Evolutionary conservation across 768 basidiomycete genomes (phyloP).

Genomic region (Boletus rubropictus): DNA sequence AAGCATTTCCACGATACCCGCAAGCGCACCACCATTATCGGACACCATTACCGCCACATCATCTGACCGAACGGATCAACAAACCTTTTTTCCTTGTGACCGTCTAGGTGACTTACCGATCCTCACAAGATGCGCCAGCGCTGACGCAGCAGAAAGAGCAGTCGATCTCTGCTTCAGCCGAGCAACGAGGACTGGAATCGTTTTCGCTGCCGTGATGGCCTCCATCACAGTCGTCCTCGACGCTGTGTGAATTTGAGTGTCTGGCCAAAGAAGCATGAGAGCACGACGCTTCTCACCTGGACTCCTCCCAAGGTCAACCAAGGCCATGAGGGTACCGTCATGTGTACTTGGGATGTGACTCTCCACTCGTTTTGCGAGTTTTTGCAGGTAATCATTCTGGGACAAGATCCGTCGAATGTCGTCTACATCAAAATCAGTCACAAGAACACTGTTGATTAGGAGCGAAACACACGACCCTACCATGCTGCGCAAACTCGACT

Average conservation of each 20-base stretch:
- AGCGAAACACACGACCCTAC: constrained; percentile 1
- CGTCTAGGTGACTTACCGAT: constrained; percentile 14
- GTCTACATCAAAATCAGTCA: constrained; percentile 4
- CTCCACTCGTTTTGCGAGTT: constrained; percentile 15
- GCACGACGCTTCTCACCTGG: background rate
- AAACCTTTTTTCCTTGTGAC: background rate
- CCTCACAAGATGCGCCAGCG: constrained; percentile 12
- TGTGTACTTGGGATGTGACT: constrained; percentile 5
- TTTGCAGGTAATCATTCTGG: constrained; percentile 3
- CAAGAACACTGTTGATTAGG: background rate
- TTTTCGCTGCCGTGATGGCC: constrained; percentile 13
- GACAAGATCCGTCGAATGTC: constrained; percentile 7
- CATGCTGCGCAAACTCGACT: constrained; percentile 13
- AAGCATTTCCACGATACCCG: constrained; percentile 19
- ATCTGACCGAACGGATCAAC: constrained; percentile 7
- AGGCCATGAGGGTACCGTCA: constrained; percentile 15
- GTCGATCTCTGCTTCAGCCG: constrained; percentile 13
- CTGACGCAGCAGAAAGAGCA: constrained; percentile 18
- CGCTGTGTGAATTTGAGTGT: background rate
- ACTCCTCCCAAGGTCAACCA: constrained; percentile 14
- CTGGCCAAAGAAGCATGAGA: background rate
- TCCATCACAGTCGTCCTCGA: constrained; percentile 5
- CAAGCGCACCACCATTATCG: background rate
- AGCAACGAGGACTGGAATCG: constrained; percentile 14
- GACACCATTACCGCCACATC: constrained; percentile 11